Evolutionary conservation across 148 eudicot genomes (phyloP), one percentile per base, ranked within the genome.

Genomic region (Silene uniflora): DNA sequence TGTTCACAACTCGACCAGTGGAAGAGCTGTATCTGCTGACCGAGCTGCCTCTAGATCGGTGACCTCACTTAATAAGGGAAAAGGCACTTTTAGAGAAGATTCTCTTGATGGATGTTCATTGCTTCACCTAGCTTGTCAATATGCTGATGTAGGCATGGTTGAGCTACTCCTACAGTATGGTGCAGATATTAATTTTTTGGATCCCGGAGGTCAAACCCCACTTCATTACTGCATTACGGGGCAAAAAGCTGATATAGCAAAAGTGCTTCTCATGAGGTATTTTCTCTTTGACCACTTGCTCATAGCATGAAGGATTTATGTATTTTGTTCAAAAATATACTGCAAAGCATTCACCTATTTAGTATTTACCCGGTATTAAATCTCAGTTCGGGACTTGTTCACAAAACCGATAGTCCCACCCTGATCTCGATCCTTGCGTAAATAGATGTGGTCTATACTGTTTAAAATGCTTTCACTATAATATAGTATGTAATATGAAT

Each of bases 101-200:
- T 73, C 79, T 82, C 81, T 84, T 76, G 91, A 89, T 72, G 95
- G 91, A 5, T 87, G 91, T 76, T 87, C 95, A 39, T 82, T 91
- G 79, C 94, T 94, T 81, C 98, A 94, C 78, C 82, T 91, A 13
- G 97, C 97, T 55, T 94, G 98, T 83, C 97, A 90, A 81, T 80
- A 82, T 67, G 84, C 95, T 71, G 98, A 94, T 83, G 80, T 88
- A 56, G 91, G 93, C 82, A 94, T 91, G 98, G 93, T 94, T 44
- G 98, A 94, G 87, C 84, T 94, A 77, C 98, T 94, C 39, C 75
- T 94, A 62, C 98, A 94, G 82, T 88, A 91, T 69, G 93, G 98
- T 64, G 97, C 98, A 71, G 83, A 86, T 54, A 69, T 90, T 10
- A 80, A 89, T 71, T 86, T 89, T 60, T 69, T 86, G 77, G 98